Base-by-base conservation (phyloP, 2,329 filamentous ascomycete genomes). In the Tolypocladium ovalisporum region DNA sequence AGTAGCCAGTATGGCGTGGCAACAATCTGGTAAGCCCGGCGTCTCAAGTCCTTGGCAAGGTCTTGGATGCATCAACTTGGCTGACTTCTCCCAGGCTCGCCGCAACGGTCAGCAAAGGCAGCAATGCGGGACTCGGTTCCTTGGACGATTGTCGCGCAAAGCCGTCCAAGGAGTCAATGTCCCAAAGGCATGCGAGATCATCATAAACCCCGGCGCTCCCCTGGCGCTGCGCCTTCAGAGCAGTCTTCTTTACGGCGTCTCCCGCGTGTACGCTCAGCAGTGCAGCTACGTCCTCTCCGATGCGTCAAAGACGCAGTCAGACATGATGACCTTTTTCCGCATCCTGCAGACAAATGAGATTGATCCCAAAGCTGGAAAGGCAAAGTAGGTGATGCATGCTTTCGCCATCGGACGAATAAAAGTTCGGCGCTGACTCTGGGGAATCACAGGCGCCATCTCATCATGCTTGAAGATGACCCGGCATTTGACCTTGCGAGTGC, bases 151-250 rank as follows among this genome's bases (percentile, higher is more conserved):
- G 64, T 89, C 86, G 9, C 84, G 88, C 54, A 96, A 94, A 70
- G 87, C 89, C 10, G 96, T 99, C 59, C 84, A 93, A 59, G 85
- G 90, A 19, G 94, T 99, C 63, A 82, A 97, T 66, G 86, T 99
- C 32, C 80, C 84, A 39, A 91, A 88, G 67, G 92, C 94, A 58
- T 97, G 93, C 71, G 80, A 87, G 62, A 94, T 87, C n/a, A 96
- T 99, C 68, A 83, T 89, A 40, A 80, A 89, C 57, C 91, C 65
- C 0, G 89, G 87, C 7, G 90, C 89, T 1, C 94, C 94, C 2
- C 87, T 99, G 74, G 93, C 94, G 5, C 73, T 99, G 62, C 86
- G 94, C 39, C 81, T 99, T 27, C 93, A 97, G 68, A 88, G 91
- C 19, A 97, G 87, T 64, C 79, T 99, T 22, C 83, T 99, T 34